These are phyloP conservation scores for Bjerkandera adusta DNA, from an alignment of 1,284 basidiomycete genomes.

Conservation along the genomic window DNA sequence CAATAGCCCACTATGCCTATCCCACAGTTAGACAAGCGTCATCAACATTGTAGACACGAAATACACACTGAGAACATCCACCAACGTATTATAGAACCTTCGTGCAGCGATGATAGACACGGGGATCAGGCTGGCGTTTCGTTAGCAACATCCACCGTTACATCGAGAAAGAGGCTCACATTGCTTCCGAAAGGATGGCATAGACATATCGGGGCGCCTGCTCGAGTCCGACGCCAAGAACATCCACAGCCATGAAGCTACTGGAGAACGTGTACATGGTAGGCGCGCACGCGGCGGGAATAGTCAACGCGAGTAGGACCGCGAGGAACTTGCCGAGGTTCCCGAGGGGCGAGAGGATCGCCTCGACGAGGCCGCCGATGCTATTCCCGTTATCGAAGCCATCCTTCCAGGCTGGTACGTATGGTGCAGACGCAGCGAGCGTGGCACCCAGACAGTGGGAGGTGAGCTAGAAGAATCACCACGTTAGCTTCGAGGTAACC, in stretches of 20 bases:
- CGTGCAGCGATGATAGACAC: conserved; percentile 57
- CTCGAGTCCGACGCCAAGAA: conserved; percentile 49
- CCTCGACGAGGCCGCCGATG: conserved; percentile 48
- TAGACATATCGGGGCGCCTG: conserved; percentile 74
- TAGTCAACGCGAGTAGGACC: conserved; percentile 52
- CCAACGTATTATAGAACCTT: conserved; percentile 56
- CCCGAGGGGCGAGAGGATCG: conserved; percentile 42
- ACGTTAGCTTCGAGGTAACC: background rate
- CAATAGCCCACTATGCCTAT: conserved; percentile 58
- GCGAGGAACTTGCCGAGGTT: conserved; percentile 61
- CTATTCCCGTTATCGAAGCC: conserved; percentile 55
- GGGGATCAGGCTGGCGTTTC: conserved; percentile 46
- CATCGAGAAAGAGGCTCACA: conserved; percentile 38
- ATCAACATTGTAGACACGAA: background rate
- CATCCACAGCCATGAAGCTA: conserved; percentile 68
- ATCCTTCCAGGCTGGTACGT: conserved; percentile 55
- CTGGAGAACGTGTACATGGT: conserved; percentile 80
- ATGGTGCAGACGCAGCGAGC: conserved; percentile 55
- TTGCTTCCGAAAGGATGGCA: conserved; percentile 67
- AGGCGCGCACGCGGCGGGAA: conserved; percentile 60
- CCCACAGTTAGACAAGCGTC: conserved; percentile 2
- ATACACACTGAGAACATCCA: conserved; percentile 52
- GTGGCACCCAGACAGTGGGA: conserved; percentile 66
- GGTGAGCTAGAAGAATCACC: conserved; percentile 38
- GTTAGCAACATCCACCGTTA: conserved; percentile 16